Evolutionary conservation across 2,329 filamentous ascomycete genomes (phyloP), one percentile per base, ranked within the genome.

Genomic region (Rosellinia necatrix): DNA sequence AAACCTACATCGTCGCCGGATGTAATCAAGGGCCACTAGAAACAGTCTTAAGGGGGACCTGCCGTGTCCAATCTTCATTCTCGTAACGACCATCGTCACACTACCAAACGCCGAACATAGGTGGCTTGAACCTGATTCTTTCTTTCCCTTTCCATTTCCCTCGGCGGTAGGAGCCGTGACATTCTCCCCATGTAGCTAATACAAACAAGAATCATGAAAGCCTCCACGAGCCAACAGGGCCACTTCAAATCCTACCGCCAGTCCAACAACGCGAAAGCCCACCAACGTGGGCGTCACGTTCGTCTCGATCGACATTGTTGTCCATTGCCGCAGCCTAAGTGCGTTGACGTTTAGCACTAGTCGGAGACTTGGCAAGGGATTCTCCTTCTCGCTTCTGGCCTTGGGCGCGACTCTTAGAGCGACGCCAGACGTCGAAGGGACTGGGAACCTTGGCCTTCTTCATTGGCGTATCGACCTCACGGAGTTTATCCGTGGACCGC

Each of bases 391-490:
- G 76, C 73, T 78, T 82, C 58, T 69, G 76, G 58, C 76, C 75
- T 58, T 71, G 71, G 27, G 72, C 61, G 71, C 75, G 68, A 64
- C 72, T 75, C 77, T 91, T 91, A 64, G 83, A 84, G 55, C 86
- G 83, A 60, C 78, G 81, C 87, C 87, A 91, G 34, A 78, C 78
- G 64, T 89, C 85, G 64, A 91, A 91, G 2, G 84, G 84, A 64
- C 81, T 86, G 54, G 74, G 75, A 66, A 57, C 64, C 56, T 57
- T 75, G 67, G 56, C 69, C 69, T 56, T 63, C 62, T 76, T 80
- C 60, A 75, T 64, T 1, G 80, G 76, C 7, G 76, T 76, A 9
- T 68, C 60, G 10, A 75, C 74, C 3, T 74, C 73, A 25, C 68
- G 63, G 51, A 80, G 75, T 74, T 81, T 83, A 66, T 80, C 79